Evolutionary conservation across 1,139 yeast genomes (phyloP).

Genomic region (Kluyveromyces sp.): DNA sequence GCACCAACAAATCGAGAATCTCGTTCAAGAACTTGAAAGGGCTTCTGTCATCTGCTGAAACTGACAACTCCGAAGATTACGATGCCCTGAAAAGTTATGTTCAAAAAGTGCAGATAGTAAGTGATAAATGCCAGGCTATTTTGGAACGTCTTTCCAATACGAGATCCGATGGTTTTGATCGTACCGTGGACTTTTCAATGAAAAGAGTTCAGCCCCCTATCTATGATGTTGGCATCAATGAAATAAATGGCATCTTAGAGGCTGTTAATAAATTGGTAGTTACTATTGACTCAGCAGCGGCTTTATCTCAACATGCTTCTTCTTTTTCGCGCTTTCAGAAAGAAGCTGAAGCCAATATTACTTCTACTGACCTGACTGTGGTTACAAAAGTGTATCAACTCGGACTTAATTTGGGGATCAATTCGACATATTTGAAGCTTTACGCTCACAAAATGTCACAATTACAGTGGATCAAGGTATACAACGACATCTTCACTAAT

Average conservation of each 20-base stretch:
- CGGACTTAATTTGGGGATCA: conserved; percentile 11
- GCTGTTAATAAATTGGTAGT: background rate
- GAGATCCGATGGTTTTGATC: background rate
- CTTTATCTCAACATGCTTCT: conserved; percentile 2
- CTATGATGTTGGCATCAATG: background rate
- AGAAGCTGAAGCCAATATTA: conserved; percentile 7
- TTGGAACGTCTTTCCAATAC: background rate
- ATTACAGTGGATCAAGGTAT: conserved; percentile 18
- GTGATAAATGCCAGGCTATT: background rate
- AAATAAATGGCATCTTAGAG: background rate
- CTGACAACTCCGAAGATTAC: background rate
- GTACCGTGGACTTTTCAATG: background rate
- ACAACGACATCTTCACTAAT: conserved; percentile 11
- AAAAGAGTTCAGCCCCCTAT: background rate
- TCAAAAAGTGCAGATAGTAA: background rate
- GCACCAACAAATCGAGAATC: background rate
- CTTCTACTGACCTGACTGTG: conserved; percentile 5
- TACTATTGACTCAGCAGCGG: conserved; percentile 14
- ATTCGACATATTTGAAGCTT: conserved; percentile 7
- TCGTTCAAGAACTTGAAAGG: background rate
- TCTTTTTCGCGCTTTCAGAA: conserved; percentile 10
- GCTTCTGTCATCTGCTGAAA: background rate
- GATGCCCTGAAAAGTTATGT: background rate
- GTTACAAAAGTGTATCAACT: conserved; percentile 10
- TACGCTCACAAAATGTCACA: conserved; percentile 13